Percentiles rank a stretch among this genome's conserved stretches.
These are phyloP conservation scores for Termitomyces sp. DNA, from an alignment of 768 basidiomycete species.

Conservation along the genomic window DNA sequence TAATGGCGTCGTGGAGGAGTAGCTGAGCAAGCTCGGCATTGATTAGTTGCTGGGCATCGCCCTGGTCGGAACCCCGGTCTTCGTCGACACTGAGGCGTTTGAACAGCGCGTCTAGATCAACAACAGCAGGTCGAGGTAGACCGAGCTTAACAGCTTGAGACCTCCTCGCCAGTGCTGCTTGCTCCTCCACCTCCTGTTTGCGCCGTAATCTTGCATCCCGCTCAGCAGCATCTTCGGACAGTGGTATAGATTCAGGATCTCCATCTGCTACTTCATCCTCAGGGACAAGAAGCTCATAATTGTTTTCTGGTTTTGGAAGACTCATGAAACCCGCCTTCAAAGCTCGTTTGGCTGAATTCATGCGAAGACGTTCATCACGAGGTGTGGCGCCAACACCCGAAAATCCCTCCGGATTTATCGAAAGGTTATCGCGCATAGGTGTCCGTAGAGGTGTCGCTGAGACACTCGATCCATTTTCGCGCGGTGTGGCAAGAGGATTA, in stretches of 20 bases:
- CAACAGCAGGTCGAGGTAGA: constrained; percentile 81
- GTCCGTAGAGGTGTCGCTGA: constrained; percentile 85
- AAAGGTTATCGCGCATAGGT: constrained; percentile 88
- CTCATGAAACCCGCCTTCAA: constrained; percentile 77
- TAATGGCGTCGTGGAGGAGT: constrained; percentile 83
- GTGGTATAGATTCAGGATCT: constrained; percentile 18
- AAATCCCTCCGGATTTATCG: constrained; percentile 76
- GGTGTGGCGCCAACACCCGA: constrained; percentile 63
- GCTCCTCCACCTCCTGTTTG: constrained; percentile 69
- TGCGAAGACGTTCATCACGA: constrained; percentile 61
- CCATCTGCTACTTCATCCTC: constrained; percentile 81
- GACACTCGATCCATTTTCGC: constrained; percentile 35
- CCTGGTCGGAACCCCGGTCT: constrained; percentile 33
- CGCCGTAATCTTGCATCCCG: constrained; percentile 72
- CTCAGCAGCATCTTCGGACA: constrained; percentile 83
- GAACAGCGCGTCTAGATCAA: constrained; percentile 65
- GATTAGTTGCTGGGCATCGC: constrained; percentile 56
- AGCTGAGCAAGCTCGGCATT: constrained; percentile 74
- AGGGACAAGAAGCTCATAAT: constrained; percentile 90
- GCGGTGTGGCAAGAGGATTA: constrained; percentile 92
- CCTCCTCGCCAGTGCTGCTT: constrained; percentile 73
- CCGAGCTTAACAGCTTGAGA: constrained; percentile 76
- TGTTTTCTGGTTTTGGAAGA: constrained; percentile 92
- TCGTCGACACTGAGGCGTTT: constrained; percentile 49
- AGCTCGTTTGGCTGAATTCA: constrained; percentile 63